A percentile compares a stretch with the other conserved stretches of the same genome.
Conservation (phyloP, 768 basidiomycete species). For the Gautieria morchelliformis region DNA sequence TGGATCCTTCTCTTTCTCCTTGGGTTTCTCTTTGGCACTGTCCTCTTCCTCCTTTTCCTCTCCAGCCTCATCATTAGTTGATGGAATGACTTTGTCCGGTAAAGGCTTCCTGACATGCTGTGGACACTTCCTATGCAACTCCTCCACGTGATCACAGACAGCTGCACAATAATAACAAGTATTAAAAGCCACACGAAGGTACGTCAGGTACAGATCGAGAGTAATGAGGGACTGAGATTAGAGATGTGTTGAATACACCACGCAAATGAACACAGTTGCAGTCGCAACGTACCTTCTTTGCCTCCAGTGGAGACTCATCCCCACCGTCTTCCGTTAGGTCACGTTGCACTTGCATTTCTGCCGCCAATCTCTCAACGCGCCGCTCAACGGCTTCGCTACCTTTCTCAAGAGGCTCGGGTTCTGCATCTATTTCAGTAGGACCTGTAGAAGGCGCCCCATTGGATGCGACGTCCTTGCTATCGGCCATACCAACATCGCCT, state of each 20-base stretch:
- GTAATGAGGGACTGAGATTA: constrained; percentile 56
- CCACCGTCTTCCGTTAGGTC: constrained; percentile 46
- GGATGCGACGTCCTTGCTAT: constrained; percentile 19
- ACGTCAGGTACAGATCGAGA: constrained; percentile 88
- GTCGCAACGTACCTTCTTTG: constrained; percentile 51
- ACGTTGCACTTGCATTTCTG: constrained; percentile 45
- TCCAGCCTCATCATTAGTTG: constrained; percentile 48
- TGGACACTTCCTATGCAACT: constrained; percentile 90
- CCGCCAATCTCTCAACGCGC: constrained; percentile 67
- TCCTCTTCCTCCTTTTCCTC: constrained; percentile 25
- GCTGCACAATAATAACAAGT: constrained; percentile 98
- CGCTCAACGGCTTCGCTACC: constrained; percentile 78
- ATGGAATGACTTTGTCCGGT: constrained; percentile 33
- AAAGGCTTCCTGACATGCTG: constrained; percentile 79
- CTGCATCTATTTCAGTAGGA: background rate
- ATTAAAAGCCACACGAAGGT: constrained; percentile 86
- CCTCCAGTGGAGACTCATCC: constrained; percentile 49
- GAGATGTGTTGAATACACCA: constrained; percentile 9
- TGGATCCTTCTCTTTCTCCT: constrained; percentile 30
- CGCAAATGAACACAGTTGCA: constrained; percentile 9
- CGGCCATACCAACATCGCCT: constrained; percentile 24
- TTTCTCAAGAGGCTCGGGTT: constrained; percentile 39
- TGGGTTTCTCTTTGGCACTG: constrained; percentile 17
- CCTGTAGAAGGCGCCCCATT: constrained; percentile 35
- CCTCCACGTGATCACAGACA: constrained; percentile 87